These are phyloP conservation scores for Phytophthora ramorum DNA, from an alignment of 352 stramenopile genomes.

Conservation along the genomic window DNA sequence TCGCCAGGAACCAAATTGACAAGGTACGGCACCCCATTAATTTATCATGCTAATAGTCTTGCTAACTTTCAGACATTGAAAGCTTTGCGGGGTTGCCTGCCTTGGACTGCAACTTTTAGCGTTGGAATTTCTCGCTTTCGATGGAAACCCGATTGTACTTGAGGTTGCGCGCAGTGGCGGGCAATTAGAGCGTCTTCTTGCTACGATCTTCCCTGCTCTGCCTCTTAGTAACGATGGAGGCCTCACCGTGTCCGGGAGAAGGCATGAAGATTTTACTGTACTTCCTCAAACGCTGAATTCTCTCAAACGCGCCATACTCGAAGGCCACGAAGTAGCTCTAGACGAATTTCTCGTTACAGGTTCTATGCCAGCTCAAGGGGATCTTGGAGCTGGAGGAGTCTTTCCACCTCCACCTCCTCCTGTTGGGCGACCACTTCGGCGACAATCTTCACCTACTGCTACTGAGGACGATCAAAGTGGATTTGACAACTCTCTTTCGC, in stretches of 20 bases:
- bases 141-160: conserved; percentile 49
- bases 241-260: conserved; percentile 22
- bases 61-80: background rate
- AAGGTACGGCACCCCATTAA: conserved; percentile 33
- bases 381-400: background rate
- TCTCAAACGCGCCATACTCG: conserved; percentile 26
- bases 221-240: conserved; percentile 30
- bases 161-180: conserved; percentile 43
- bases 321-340: conserved; percentile 29
- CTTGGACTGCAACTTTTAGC: conserved; percentile 46
- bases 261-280: conserved; percentile 12
- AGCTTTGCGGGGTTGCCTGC: conserved; percentile 60
- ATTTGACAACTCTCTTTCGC: conserved; percentile 38
- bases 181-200: conserved; percentile 49
- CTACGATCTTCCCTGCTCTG: conserved; percentile 48
- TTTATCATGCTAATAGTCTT: background rate
- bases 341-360: conserved; percentile 26
- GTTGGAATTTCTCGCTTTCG: conserved; percentile 56
- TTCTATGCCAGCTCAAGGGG: background rate
- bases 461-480: background rate
- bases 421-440: conserved; percentile 3
- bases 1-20: conserved; percentile 71
- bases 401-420: conserved; percentile 1
- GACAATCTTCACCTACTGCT: background rate
- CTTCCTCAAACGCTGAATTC: conserved; percentile 6